Evolutionary conservation across 2,329 filamentous ascomycete genomes (phyloP).

Genomic region (Exserohilum rostratum): DNA sequence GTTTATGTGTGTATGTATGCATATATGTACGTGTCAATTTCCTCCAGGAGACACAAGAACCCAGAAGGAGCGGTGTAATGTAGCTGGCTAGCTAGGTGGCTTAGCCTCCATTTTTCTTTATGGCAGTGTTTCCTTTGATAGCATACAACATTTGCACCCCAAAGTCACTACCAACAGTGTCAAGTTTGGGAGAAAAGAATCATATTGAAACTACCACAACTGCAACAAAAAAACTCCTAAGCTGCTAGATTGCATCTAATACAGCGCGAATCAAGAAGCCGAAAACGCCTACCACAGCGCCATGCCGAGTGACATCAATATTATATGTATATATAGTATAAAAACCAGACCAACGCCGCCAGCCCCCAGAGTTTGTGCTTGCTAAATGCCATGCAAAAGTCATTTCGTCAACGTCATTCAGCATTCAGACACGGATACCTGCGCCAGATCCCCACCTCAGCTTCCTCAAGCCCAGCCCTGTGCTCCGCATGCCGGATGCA

Average conservation of each 20-base stretch:
- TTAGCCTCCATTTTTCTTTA: too few relatives aligned
- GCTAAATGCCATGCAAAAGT: slow-evolving; percentile 5
- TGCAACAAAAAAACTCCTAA: not conserved
- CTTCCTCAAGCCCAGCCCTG: slow-evolving; percentile 40
- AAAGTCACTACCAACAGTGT: too few relatives aligned
- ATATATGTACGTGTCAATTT: too few relatives aligned
- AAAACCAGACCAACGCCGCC: not conserved
- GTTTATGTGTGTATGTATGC: too few relatives aligned
- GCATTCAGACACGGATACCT: slow-evolving; percentile 24
- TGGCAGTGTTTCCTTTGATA: too few relatives aligned
- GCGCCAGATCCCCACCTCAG: slow-evolving; percentile 40
- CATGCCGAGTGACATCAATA: not conserved
- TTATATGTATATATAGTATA: not conserved
- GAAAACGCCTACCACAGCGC: slow-evolving; percentile 1
- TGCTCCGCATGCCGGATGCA: slow-evolving; percentile 30
- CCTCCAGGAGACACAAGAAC: too few relatives aligned
- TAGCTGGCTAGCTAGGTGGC: too few relatives aligned
- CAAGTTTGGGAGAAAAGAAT: too few relatives aligned
- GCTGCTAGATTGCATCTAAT: not conserved
- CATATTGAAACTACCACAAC: too few relatives aligned
- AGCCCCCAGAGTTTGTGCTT: not conserved
- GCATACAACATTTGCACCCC: too few relatives aligned
- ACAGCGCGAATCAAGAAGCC: not conserved
- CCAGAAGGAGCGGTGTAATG: too few relatives aligned
- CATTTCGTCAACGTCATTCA: not conserved